phyloP scores from a whole-genome alignment of 345 rosid species.

The Citrus cavaleriei region DNA sequence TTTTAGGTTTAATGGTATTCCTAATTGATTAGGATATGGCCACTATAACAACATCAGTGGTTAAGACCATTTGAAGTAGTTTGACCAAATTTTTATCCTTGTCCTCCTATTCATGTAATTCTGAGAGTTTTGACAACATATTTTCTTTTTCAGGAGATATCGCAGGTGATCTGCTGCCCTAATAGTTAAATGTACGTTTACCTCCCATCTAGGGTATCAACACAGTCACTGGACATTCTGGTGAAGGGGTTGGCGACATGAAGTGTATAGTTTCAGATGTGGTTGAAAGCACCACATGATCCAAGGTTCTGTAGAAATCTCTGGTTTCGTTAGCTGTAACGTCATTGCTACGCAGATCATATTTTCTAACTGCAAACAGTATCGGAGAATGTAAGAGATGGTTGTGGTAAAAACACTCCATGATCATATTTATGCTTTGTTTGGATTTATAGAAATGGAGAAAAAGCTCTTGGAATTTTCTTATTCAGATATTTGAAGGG shows the following conservation, averaged over 20 bases:
- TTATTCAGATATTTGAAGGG: neutral
- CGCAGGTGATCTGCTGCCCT: slow-evolving; percentile 14
- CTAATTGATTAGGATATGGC: no score
- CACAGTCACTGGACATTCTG: neutral
- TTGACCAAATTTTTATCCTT: neutral
- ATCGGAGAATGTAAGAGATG: neutral
- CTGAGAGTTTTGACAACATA: neutral
- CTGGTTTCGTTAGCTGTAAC: neutral
- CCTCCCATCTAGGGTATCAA: neutral
- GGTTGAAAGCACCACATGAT: neutral
- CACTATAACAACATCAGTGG: neutral
- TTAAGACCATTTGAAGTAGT: neutral
- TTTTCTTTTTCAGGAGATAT: slow-evolving; percentile 24
- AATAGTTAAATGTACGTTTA: neutral
- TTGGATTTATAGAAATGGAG: neutral
- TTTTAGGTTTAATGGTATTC: no score
- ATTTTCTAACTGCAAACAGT: neutral
- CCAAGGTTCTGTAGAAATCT: neutral
- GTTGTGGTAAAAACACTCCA: neutral
- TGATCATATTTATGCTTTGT: neutral
- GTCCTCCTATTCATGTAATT: neutral
- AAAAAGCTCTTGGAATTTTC: neutral
- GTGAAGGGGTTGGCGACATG: neutral
- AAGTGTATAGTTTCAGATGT: neutral
- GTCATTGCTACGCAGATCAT: neutral